Conservation (phyloP, 306 rosid genomes). For the Trifolium subterraneum region DNA sequence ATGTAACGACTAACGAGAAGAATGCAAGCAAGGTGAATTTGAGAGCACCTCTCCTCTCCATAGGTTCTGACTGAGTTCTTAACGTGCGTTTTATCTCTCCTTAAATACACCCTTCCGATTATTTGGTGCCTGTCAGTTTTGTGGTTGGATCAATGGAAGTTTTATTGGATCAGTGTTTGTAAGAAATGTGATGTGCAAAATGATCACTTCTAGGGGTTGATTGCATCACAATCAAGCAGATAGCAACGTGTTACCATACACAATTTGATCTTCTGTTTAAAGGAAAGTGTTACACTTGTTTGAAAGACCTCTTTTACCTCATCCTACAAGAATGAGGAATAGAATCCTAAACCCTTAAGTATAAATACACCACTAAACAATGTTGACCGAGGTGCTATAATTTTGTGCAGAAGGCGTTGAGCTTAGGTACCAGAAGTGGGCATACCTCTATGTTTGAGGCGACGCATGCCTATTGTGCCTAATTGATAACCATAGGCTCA, state of each 20-base stretch:
- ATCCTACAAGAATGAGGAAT: slow-evolving; percentile 12
- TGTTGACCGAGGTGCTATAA: neutral
- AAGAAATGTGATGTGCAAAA: slow-evolving; percentile 14
- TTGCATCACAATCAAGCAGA: too few relatives aligned
- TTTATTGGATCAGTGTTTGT: slow-evolving; percentile 8
- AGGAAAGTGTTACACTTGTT: neutral
- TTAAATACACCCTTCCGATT: neutral
- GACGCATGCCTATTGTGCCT: neutral
- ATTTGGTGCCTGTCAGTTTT: neutral
- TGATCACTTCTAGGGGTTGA: slow-evolving; percentile 25
- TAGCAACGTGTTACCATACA: neutral
- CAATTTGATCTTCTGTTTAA: neutral
- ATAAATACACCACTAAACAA: neutral
- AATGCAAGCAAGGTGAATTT: slow-evolving; percentile 8
- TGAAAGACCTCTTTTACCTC: slow-evolving; percentile 3
- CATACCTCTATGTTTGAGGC: neutral
- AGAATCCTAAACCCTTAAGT: neutral
- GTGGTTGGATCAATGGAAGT: slow-evolving; percentile 21
- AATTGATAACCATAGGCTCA: neutral
- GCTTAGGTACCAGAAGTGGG: neutral
- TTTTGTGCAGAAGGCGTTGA: neutral
- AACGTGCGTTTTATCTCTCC: neutral
- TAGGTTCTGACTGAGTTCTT: neutral
- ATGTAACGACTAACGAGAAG: neutral
- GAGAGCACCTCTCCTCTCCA: neutral